Base-by-base conservation (phyloP, 345 rosid genomes). In the Crucihimalaya himalaica region DNA sequence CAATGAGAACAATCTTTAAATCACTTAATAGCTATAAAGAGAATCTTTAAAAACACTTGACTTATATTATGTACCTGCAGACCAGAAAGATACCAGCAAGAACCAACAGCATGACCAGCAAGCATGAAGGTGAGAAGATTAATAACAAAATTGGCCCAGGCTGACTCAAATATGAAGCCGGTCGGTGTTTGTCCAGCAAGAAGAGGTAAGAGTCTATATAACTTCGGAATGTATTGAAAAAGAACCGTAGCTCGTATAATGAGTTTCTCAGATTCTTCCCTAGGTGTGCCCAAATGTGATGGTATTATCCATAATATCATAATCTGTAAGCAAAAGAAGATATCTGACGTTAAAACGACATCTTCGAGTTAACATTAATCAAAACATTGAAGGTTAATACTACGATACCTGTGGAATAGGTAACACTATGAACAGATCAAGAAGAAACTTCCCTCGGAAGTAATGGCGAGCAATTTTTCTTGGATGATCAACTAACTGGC, bases 401-500 rank as follows among this genome's bases (percentile, higher is more conserved):
- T 39, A 78, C 47, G 86, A 72, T 79, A 93, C 98, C 81, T 93
- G 97, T 16, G 93, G 94, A 75, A 94, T 83, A 6, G 98, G 98
- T n/a, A 91, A 72, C 16, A 86, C 85, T 4, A 85, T 63, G 72
- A 86, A 78, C 5, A 89, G 45, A 79, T 94, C 98, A 3, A 89
- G 6, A 8, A 59, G 43, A 79, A 89, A 89, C 61, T 66, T 77
- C 68, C 93, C 81, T 5, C 31, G 47, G 11, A 94, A 32, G 85
- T 94, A 91, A 76, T 89, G 53, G 68, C n/a, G n/a, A 53, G 96
- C 93, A 70, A 91, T 94, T 80, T 81, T 84, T 40, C 64, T 86
- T 23, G 97, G 78, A 28, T 28, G 31, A 10, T 37, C 40, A 45
- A 42, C 46, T 42, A 42, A 42, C 16, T 14, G 46, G 18, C 46